Conservation (phyloP, 202 grass and related monocot species). For the Carex arenaria region DNA sequence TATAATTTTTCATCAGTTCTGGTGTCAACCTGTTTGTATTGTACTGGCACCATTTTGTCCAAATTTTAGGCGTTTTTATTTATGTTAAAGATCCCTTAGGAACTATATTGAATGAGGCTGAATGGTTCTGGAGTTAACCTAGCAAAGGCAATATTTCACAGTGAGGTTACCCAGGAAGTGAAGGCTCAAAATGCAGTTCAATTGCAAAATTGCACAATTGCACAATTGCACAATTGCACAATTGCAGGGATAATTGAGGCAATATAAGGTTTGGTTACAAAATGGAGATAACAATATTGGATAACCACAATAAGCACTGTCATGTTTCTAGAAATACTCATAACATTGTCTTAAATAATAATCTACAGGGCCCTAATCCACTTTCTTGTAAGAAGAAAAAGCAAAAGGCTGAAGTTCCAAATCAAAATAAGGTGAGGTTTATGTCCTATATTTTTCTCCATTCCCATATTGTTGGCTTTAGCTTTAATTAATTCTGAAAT, state of each 20-base stretch:
- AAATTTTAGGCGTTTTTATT: background rate
- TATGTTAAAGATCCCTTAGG: background rate
- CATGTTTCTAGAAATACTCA: background rate
- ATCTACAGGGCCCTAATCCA: constrained; percentile 81
- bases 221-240: too few species aligned
- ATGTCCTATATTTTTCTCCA: background rate
- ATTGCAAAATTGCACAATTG: background rate
- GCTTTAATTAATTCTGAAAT: background rate
- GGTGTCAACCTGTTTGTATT: background rate
- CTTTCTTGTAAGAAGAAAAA: constrained; percentile 97
- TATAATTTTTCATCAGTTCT: background rate
- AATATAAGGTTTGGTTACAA: background rate
- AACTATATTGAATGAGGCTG: background rate
- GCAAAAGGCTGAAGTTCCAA: constrained; percentile 34
- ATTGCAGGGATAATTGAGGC: background rate
- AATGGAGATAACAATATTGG: background rate
- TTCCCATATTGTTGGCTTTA: background rate
- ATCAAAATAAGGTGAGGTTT: constrained; percentile 31
- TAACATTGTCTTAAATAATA: background rate
- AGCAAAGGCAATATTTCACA: background rate
- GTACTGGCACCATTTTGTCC: background rate
- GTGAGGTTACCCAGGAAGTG: background rate
- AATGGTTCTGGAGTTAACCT: background rate
- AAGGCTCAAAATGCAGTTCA: background rate
- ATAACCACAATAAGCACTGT: background rate